A percentile compares a stretch with the other conserved stretches of the same genome.
phyloP scores from a whole-genome alignment of 2,329 filamentous ascomycete species.

The Aspergillus uvarum region DNA sequence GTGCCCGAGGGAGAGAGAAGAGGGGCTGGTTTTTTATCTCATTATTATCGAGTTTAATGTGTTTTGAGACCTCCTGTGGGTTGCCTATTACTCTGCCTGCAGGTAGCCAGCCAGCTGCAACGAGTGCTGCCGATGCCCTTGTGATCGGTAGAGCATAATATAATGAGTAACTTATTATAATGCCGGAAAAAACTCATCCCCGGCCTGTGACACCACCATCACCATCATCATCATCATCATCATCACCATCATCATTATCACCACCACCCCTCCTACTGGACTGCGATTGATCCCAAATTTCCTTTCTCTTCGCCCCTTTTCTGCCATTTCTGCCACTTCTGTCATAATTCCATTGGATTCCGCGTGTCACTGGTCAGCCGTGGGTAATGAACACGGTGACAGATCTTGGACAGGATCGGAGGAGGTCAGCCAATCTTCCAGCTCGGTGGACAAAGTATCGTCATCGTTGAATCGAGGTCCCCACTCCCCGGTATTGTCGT shows the following conservation, averaged over 20 bases:
- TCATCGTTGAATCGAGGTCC: conserved; percentile 9
- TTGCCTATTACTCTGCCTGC: not conserved
- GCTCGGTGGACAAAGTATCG: conserved; percentile 1
- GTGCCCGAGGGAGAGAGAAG: no score
- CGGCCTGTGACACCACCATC: conserved; percentile 5
- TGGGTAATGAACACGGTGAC: not conserved
- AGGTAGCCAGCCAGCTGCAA: not conserved
- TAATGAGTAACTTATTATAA: not conserved
- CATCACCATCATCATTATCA: not conserved
- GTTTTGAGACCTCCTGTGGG: not conserved
- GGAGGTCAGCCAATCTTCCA: not conserved
- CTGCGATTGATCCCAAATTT: not conserved
- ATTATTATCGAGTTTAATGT: not conserved
- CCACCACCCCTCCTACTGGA: not conserved
- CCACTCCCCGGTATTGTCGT: not conserved
- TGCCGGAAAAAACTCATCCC: conserved; percentile 4
- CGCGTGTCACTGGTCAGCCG: not conserved
- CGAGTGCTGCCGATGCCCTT: not conserved
- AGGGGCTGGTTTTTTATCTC: no score
- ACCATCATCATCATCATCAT: no score
- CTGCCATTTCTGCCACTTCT: not conserved
- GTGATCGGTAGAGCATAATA: not conserved
- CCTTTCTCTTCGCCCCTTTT: not conserved
- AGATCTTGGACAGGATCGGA: not conserved
- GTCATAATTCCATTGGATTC: not conserved